These are phyloP conservation scores for Pulveroboletus sp. DNA, from an alignment of 768 basidiomycete genomes.

Conservation along the genomic window DNA sequence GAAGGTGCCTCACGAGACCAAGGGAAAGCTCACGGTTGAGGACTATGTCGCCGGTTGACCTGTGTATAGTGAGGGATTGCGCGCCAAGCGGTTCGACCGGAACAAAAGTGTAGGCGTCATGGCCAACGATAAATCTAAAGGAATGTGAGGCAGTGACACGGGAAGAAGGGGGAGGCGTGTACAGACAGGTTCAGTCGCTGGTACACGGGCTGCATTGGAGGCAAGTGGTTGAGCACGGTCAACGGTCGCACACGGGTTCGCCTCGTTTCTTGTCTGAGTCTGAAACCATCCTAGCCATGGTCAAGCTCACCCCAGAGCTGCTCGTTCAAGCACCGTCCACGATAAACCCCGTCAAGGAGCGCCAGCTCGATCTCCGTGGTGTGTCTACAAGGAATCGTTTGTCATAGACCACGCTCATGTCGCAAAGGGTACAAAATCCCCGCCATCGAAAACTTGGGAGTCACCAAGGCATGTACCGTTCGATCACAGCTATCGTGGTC, in stretches of 20 bases:
- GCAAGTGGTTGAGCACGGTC: conserved; percentile 13
- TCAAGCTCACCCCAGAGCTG: conserved; percentile 95
- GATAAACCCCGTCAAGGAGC: conserved; percentile 82
- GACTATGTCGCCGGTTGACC: conserved; percentile 71
- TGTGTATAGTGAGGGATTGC: conserved; percentile 68
- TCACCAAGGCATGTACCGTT: conserved; percentile 65
- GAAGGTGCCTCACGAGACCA: not conserved
- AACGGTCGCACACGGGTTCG: conserved; percentile 4
- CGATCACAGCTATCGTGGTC: conserved; percentile 14
- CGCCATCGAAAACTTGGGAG: conserved; percentile 94
- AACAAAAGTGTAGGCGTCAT: conserved; percentile 78
- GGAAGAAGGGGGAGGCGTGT: conserved; percentile 11
- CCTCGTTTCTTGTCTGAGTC: conserved; percentile 33
- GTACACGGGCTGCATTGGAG: conserved; percentile 65
- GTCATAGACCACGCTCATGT: conserved; percentile 12
- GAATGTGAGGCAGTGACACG: not conserved
- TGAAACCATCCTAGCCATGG: conserved; percentile 40
- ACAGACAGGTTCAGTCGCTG: conserved; percentile 70
- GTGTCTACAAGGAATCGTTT: conserved; percentile 23
- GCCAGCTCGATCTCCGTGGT: conserved; percentile 92
- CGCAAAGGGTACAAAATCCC: conserved; percentile 86
- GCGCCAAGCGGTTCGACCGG: conserved; percentile 59
- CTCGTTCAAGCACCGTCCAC: conserved; percentile 77
- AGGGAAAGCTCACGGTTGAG: conserved; percentile 57
- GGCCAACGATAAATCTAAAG: conserved; percentile 61